Conservation (phyloP, 2,329 filamentous ascomycete species). For the Chrysoporthe puriensis region DNA sequence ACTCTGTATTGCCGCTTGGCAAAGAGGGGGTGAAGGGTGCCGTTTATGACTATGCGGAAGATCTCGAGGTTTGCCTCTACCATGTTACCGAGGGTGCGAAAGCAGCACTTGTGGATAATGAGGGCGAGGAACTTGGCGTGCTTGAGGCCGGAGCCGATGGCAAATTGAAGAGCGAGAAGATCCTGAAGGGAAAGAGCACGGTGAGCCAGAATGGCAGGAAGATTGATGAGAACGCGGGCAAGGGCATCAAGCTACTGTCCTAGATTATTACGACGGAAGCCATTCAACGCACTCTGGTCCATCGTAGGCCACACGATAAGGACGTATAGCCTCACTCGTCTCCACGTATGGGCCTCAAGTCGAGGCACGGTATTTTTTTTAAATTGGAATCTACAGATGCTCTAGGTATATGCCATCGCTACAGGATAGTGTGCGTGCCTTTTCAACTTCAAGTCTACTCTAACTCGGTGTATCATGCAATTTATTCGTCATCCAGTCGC, state of each 20-base stretch:
- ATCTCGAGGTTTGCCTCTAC: slow-evolving; percentile 54
- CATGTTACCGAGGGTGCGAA: slow-evolving; percentile 45
- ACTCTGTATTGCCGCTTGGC: slow-evolving; percentile 52
- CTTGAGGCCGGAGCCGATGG: slow-evolving; percentile 46
- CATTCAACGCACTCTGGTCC: neutral
- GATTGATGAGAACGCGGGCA: slow-evolving; percentile 13
- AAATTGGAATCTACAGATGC: slow-evolving; percentile 2
- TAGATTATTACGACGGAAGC: slow-evolving; percentile 1
- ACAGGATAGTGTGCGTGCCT: neutral
- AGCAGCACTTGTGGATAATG: slow-evolving; percentile 46
- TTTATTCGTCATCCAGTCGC: neutral
- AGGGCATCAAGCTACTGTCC: slow-evolving; percentile 19
- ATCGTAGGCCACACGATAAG: neutral
- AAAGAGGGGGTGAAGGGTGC: slow-evolving; percentile 44
- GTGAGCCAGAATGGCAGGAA: slow-evolving; percentile 32
- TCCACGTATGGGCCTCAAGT: neutral
- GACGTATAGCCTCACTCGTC: neutral
- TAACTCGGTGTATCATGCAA: neutral
- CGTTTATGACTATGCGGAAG: slow-evolving; percentile 51
- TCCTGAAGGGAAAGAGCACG: slow-evolving; percentile 42
- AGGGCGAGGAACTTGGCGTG: slow-evolving; percentile 46
- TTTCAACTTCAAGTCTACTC: neutral
- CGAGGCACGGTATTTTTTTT: no score
- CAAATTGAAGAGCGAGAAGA: slow-evolving; percentile 43
- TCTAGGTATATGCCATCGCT: slow-evolving; percentile 8